Evolutionary conservation across 2,329 filamentous ascomycete genomes (phyloP), one percentile per base, ranked within the genome.

Genomic region (Fusarium metavorans): DNA sequence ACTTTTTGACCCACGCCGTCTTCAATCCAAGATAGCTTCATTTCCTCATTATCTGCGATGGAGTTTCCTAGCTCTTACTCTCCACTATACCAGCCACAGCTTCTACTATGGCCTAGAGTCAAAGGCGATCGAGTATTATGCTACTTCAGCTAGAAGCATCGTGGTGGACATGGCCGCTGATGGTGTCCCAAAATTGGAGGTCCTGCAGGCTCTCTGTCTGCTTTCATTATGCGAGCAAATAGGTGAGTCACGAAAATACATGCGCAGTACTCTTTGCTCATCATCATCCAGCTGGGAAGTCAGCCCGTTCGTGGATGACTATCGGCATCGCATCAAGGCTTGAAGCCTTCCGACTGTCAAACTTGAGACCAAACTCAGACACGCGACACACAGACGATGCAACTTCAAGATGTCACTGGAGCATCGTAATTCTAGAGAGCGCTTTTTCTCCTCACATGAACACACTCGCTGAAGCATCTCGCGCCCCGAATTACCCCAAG

Each of bases 271-370:
- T 3, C 14, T 0, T 1, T 4, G 2, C 52, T 27, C 2, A 25
- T 9, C 2, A 11, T n/a, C 0, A 13, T 7, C 0, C 10, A 78
- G 76, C 68, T 18, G 75, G 76, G 0, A 72, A 77, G 6, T 6
- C 67, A 5, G 52, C 66, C 0, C 71, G 76, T 5, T 73, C 76
- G 2, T 78, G 76, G 76, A 78, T 78, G 76, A 76, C 76, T 39
- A 73, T 78, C 1, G 76, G 76, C 0, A 75, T 74, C 23, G 71
- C 64, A 6, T 71, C 73, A 2, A 75, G 77, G 34, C 52, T 78
- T 0, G 70, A 78, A 13, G 70, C 75, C 0, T 56, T 74, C n/a
- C 71, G 75, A 4, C 30, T 77, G 0, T 71, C 60, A 1, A 43
- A 59, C 8, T 16, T 61, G 7, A 52, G 56, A 1, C 7, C 6